Percentiles rank a stretch among this genome's conserved stretches.
Conservation (phyloP, 805 yeast species). For the Candida qinlingensis region DNA sequence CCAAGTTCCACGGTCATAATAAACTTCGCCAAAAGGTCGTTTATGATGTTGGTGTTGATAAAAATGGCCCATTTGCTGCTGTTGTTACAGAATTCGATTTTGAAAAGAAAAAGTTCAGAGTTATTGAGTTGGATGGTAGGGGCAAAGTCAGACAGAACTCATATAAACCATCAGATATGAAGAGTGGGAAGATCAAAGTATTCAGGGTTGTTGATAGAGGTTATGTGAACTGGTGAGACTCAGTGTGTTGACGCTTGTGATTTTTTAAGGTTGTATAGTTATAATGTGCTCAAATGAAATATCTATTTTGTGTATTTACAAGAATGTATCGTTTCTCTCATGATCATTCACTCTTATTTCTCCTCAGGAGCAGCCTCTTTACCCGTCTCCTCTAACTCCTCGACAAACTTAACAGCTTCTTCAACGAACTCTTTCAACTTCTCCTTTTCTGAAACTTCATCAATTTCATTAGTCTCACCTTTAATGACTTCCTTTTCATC, state of each 20-base stretch:
- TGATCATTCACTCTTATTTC: too few species aligned
- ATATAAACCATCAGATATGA: slow-evolving; percentile 67
- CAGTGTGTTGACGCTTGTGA: too few species aligned
- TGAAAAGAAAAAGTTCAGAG: slow-evolving; percentile 64
- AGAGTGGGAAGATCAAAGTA: slow-evolving; percentile 71
- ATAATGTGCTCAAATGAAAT: too few species aligned
- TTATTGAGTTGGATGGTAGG: slow-evolving; percentile 46
- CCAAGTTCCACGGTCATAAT: slow-evolving; percentile 63
- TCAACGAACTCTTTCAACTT: slow-evolving; percentile 16
- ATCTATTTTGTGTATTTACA: background rate
- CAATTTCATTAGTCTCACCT: background rate
- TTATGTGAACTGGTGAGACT: slow-evolving; percentile 61
- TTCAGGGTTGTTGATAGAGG: slow-evolving; percentile 74
- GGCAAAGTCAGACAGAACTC: slow-evolving; percentile 55
- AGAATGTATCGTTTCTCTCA: background rate
- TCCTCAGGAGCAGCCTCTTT: background rate
- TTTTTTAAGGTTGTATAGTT: too few species aligned
- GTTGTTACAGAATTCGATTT: slow-evolving; percentile 72
- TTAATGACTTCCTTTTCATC: slow-evolving; percentile 11
- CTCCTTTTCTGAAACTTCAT: slow-evolving; percentile 9
- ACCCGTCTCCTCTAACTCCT: slow-evolving; percentile 4
- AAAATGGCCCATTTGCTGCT: slow-evolving; percentile 48
- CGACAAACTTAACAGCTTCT: slow-evolving; percentile 16
- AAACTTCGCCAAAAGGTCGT: slow-evolving; percentile 51
- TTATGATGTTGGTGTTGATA: slow-evolving; percentile 65